Conservation (phyloP, 371 early-diverging fungal genomes). For the Zopfochytrium polystomum region DNA sequence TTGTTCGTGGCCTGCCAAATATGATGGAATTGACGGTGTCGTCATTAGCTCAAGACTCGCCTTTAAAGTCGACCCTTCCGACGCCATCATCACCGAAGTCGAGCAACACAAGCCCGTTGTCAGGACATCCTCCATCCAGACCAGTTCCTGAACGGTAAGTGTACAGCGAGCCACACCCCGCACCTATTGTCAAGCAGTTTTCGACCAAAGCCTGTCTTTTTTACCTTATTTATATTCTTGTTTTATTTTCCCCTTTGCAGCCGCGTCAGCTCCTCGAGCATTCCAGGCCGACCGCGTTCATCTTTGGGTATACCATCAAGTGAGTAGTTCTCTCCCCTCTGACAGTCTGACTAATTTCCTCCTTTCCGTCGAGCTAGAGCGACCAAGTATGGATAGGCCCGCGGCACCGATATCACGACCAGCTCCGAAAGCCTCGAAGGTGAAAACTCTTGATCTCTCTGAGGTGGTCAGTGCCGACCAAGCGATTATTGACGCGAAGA, state of each 20-base stretch:
- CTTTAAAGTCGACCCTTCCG: background rate
- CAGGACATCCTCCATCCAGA: too few relatives aligned
- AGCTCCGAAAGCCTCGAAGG: background rate
- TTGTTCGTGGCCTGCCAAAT: background rate
- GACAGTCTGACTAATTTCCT: background rate
- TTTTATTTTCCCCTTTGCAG: too few relatives aligned
- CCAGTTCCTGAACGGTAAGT: background rate
- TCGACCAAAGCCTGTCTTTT: background rate
- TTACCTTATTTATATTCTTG: background rate
- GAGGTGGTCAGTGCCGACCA: conserved; percentile 3
- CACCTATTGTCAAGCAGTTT: background rate
- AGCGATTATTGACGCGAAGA: conserved; percentile 3
- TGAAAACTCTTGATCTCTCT: background rate
- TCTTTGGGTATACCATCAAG: background rate
- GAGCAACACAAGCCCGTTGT: too few relatives aligned
- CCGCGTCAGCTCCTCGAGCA: too few relatives aligned
- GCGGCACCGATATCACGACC: background rate
- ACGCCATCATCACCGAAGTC: background rate
- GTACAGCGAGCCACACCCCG: background rate
- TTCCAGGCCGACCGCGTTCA: too few relatives aligned
- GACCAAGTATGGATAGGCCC: background rate
- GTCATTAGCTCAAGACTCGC: background rate
- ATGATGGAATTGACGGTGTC: background rate
- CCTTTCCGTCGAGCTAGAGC: background rate
- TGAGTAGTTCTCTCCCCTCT: background rate